A percentile compares a stretch with the other conserved stretches of the same genome.
Conservation (phyloP, 2,329 filamentous ascomycete genomes). For the Colletotrichum gigasporum region DNA sequence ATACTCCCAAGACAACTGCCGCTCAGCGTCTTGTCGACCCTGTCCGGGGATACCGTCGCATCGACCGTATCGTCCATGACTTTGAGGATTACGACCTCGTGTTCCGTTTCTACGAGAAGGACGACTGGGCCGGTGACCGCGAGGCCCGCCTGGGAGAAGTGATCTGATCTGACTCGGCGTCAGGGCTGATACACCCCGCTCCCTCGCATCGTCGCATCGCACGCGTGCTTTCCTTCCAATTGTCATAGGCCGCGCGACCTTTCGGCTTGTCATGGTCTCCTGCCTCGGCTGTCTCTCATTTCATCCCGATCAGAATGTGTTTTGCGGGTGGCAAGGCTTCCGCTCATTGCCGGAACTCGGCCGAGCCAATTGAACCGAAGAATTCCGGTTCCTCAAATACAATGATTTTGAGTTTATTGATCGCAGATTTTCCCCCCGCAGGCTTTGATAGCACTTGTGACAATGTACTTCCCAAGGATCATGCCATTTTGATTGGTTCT, state of each 20-base stretch:
- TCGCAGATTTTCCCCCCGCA: no score
- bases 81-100: conserved; percentile 97
- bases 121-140: conserved; percentile 74
- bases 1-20: conserved; percentile 47
- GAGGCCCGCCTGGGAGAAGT: conserved; percentile 65
- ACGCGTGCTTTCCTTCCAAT: no score
- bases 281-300: background rate
- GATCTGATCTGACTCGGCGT: conserved; percentile 36
- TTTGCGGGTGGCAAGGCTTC: background rate
- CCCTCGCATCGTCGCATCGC: no score
- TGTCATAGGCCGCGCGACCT: background rate
- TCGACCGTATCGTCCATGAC: conserved; percentile 96
- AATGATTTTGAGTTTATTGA: conserved; percentile 11
- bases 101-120: conserved; percentile 94
- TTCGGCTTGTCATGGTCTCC: background rate
- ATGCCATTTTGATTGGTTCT: no score
- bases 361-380: background rate
- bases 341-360: background rate
- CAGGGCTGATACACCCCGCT: background rate
- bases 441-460: no score
- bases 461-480: no score
- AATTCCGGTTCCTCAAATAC: background rate
- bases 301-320: background rate
- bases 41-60: conserved; percentile 85
- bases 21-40: conserved; percentile 72